A percentile compares a stretch with the other conserved stretches of the same genome.
Conservation (phyloP, 805 yeast species). For the Kodamaea kaohsiungensis region DNA sequence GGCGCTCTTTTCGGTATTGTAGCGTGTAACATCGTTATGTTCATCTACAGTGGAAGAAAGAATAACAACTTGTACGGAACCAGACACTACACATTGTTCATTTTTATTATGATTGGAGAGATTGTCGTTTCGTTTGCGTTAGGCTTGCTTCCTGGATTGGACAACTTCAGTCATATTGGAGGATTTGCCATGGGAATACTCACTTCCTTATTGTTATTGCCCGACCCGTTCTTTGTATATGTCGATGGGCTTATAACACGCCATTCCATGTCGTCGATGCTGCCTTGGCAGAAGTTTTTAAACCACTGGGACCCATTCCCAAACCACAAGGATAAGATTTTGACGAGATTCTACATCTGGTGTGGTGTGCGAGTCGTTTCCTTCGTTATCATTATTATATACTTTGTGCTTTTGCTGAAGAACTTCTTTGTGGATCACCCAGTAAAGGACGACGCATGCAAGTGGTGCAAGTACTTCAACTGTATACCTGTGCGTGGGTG, state of each 20-base stretch:
- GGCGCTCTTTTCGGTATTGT: constrained; percentile 73
- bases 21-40: constrained; percentile 58
- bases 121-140: constrained; percentile 58
- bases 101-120: constrained; percentile 54
- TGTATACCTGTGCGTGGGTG: constrained; percentile 71
- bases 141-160: constrained; percentile 72
- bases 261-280: constrained; percentile 26
- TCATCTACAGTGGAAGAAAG: constrained; percentile 53
- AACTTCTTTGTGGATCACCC: constrained; percentile 44
- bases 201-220: constrained; percentile 48
- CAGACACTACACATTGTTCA: constrained; percentile 46
- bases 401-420: constrained; percentile 48
- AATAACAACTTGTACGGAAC: constrained; percentile 47
- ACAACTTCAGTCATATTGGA: constrained; percentile 74
- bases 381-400: constrained; percentile 47
- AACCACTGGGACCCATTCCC: constrained; percentile 43
- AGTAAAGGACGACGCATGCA: constrained; percentile 40
- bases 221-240: constrained; percentile 56
- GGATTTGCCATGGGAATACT: constrained; percentile 67
- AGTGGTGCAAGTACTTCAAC: constrained; percentile 73
- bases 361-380: constrained; percentile 45
- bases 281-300: constrained; percentile 31
- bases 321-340: constrained; percentile 35
- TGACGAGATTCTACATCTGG: constrained; percentile 51
- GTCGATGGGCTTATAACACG: constrained; percentile 37